These are phyloP conservation scores for Erysimum cheiranthoides DNA, from an alignment of 345 rosid species.

Conservation along the genomic window DNA sequence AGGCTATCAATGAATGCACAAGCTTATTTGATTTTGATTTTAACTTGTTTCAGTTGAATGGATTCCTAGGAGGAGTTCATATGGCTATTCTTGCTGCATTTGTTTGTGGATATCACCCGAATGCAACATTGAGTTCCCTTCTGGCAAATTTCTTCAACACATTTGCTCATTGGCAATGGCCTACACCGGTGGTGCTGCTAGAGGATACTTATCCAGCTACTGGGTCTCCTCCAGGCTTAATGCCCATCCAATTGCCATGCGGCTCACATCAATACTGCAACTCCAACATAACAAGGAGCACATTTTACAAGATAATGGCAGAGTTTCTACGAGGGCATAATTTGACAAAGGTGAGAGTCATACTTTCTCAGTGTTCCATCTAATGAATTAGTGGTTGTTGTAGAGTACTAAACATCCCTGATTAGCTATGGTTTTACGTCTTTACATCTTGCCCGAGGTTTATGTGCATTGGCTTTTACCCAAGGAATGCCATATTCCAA, in stretches of 20 bases:
- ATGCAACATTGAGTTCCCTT: constrained; percentile 51
- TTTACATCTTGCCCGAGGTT: background rate
- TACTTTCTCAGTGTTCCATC: constrained; percentile 23
- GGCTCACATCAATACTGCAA: constrained; percentile 54
- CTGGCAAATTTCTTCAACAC: constrained; percentile 55
- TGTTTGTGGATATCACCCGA: constrained; percentile 55
- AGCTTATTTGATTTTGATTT: background rate
- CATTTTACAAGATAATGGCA: constrained; percentile 55
- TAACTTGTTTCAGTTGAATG: constrained; percentile 53
- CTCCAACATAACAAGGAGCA: constrained; percentile 65
- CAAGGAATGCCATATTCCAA: background rate
- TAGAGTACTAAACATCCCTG: background rate
- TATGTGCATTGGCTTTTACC: constrained; percentile 3
- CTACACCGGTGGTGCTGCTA: constrained; percentile 56
- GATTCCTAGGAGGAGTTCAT: constrained; percentile 69
- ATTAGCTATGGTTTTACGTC: background rate
- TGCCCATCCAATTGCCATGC: constrained; percentile 66
- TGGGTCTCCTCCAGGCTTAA: constrained; percentile 48
- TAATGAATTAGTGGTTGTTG: background rate
- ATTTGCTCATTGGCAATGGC: constrained; percentile 66
- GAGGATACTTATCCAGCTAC: constrained; percentile 40
- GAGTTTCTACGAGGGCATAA: constrained; percentile 65
- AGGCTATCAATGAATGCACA: constrained; percentile 16
- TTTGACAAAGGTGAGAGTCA: constrained; percentile 51
- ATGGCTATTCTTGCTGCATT: constrained; percentile 61